Conservation (phyloP, 306 rosid species). For the Quercus ilex region DNA sequence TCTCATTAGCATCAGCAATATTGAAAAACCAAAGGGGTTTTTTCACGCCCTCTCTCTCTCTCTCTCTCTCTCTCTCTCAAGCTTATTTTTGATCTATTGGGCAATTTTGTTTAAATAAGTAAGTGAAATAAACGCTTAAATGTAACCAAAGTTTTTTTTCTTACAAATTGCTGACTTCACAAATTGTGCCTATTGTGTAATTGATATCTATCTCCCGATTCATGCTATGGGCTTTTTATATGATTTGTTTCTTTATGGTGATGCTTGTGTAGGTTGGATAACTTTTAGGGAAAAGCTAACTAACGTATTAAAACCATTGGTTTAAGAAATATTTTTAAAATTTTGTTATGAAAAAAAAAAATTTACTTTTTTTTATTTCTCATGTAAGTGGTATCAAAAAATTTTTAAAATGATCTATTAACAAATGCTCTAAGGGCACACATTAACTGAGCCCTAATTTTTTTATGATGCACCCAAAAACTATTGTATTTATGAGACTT, state of each 20-base stretch:
- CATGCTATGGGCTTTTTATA: background rate
- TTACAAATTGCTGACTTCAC: constrained; percentile 27
- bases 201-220: background rate
- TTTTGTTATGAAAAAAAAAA: no score
- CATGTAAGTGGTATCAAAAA: no score
- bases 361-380: no score
- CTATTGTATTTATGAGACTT: no score
- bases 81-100: background rate
- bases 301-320: no score
- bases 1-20: no score
- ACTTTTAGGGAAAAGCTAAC: no score
- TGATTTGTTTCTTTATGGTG: background rate
- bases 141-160: constrained; percentile 12
- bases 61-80: constrained; percentile 15
- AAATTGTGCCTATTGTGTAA: background rate
- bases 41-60: constrained; percentile 14
- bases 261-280: background rate
- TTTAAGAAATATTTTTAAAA: background rate
- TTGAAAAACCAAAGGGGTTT: constrained; percentile 14
- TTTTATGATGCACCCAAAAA: no score
- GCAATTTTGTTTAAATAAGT: constrained; percentile 34
- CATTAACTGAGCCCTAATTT: no score
- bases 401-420: no score
- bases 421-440: no score
- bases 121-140: constrained; percentile 34